Conservation (phyloP, 352 stramenopile genomes). For the Aphanomyces stellatus region DNA sequence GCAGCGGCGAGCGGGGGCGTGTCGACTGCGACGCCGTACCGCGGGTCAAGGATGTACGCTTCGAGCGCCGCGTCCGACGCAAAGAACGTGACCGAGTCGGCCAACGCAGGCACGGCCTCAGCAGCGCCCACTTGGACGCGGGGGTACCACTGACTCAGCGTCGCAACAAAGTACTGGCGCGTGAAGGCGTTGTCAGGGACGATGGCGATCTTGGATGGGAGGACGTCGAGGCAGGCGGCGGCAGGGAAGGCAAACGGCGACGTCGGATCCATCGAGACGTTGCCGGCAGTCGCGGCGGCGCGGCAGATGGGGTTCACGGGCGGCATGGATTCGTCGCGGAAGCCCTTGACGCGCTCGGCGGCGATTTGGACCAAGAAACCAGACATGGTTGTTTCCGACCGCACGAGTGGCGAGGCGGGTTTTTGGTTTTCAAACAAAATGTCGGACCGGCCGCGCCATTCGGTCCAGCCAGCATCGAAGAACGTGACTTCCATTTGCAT, state of each 20-base stretch:
- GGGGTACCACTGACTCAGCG: constrained; percentile 52
- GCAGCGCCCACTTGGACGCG: constrained; percentile 23
- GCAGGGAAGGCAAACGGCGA: constrained; percentile 32
- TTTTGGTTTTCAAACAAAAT: too few species aligned
- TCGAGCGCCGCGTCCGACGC: constrained; percentile 24
- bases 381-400: too few species aligned
- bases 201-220: constrained; percentile 51
- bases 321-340: neutral
- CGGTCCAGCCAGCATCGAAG: too few species aligned
- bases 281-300: constrained; percentile 25
- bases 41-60: too few species aligned
- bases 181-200: constrained; percentile 46
- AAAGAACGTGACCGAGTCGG: constrained; percentile 32
- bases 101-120: constrained; percentile 29
- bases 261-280: constrained; percentile 27
- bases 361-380: too few species aligned
- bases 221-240: constrained; percentile 29
- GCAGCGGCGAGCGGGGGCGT: too few species aligned
- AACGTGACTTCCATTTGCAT: constrained; percentile 29
- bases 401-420: too few species aligned
- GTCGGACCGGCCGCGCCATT: constrained; percentile 41
- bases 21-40: too few species aligned
- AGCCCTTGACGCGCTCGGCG: too few species aligned
- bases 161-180: constrained; percentile 51
- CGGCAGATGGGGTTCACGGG: neutral